Conservation (phyloP, 1,284 basidiomycete genomes). For the Austropuccinia psidii region DNA sequence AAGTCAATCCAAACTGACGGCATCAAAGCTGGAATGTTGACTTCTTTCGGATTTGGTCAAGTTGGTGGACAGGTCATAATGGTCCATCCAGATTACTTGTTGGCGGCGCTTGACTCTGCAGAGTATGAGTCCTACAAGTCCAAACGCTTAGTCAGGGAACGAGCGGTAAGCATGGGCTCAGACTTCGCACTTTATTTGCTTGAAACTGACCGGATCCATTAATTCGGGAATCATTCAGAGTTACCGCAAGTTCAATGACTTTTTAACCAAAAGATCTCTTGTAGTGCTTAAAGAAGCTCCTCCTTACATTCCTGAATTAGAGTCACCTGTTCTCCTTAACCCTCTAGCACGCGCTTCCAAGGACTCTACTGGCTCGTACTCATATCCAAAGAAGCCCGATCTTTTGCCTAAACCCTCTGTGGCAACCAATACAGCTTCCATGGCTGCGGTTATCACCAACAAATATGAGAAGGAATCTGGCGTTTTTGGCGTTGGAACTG, state of each 20-base stretch:
- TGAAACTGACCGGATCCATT: not conserved
- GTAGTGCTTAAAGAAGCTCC: slow-evolving; percentile 94
- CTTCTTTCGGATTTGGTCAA: slow-evolving; percentile 89
- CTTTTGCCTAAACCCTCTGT: slow-evolving; percentile 29
- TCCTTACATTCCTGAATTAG: slow-evolving; percentile 80
- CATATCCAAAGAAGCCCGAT: slow-evolving; percentile 62
- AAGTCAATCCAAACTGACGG: slow-evolving; percentile 88
- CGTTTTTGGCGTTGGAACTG: slow-evolving; percentile 43
- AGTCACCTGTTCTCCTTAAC: slow-evolving; percentile 82
- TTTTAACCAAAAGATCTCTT: slow-evolving; percentile 49
- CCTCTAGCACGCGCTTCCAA: slow-evolving; percentile 78
- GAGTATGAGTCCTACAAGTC: slow-evolving; percentile 67
- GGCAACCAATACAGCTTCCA: slow-evolving; percentile 53
- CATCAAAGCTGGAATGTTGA: slow-evolving; percentile 67
- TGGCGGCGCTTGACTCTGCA: slow-evolving; percentile 68
- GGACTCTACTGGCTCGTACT: slow-evolving; percentile 66
- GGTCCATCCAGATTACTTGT: slow-evolving; percentile 82
- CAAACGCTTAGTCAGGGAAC: slow-evolving; percentile 62
- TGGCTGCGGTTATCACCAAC: slow-evolving; percentile 61
- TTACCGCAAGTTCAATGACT: slow-evolving; percentile 71
- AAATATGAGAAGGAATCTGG: slow-evolving; percentile 46
- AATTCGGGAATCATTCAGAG: slow-evolving; percentile 34
- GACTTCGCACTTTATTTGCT: slow-evolving; percentile 55
- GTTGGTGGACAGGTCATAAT: slow-evolving; percentile 86
- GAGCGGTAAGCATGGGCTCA: slow-evolving; percentile 63